These are phyloP conservation scores for Porcisia hertigi DNA, from an alignment of 208 protist species.

Conservation along the genomic window DNA sequence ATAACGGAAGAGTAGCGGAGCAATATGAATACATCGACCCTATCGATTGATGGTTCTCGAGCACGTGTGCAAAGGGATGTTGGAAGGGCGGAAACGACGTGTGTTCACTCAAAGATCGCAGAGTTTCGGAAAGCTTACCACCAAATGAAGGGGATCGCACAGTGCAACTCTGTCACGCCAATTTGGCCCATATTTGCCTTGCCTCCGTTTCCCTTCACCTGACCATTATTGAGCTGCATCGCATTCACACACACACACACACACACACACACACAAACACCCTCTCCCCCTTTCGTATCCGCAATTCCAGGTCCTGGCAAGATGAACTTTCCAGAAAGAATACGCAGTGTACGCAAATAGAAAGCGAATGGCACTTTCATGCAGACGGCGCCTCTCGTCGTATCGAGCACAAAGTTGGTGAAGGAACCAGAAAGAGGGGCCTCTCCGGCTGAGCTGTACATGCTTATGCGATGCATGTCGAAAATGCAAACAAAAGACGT, in stretches of 20 bases:
- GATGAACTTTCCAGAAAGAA: neutral
- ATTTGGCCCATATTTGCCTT: no score
- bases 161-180: neutral
- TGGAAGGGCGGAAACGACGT: neutral
- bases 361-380: no score
- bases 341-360: neutral
- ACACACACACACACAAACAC: no score
- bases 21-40: neutral
- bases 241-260: no score
- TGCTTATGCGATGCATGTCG: neutral
- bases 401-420: neutral
- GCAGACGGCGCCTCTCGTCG: neutral
- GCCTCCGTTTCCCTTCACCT: neutral
- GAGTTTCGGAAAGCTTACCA: no score
- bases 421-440: neutral
- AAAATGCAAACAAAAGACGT: neutral
- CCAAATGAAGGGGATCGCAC: neutral
- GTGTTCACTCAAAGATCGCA: neutral
- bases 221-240: no score
- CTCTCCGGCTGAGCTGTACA: neutral
- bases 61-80: neutral
- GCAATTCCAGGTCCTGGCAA: neutral
- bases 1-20: conserved; percentile 1
- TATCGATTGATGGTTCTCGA: neutral
- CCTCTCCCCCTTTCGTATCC: neutral